These are phyloP conservation scores for Phytopythium chamaehyphon DNA, from an alignment of 352 stramenopile genomes.

Conservation along the genomic window DNA sequence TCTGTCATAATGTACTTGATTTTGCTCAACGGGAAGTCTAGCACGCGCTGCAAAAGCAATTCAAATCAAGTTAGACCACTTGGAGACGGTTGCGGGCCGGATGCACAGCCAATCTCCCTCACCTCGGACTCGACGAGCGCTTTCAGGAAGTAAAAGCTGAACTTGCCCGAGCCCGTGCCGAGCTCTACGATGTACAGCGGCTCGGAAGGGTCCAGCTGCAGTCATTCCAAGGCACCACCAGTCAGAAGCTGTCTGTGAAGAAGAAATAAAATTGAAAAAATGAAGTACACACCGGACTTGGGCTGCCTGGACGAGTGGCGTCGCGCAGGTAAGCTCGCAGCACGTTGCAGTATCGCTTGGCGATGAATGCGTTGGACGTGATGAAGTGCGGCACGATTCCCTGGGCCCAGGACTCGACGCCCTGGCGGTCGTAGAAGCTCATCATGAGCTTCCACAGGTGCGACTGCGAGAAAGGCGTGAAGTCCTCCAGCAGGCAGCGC, in stretches of 20 bases:
- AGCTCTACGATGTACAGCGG: conserved; percentile 94
- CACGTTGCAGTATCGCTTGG: conserved; percentile 82
- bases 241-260: no score
- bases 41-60: conserved; percentile 31
- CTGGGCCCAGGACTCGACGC: conserved; percentile 86
- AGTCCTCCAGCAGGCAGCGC: conserved; percentile 85
- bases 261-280: no score
- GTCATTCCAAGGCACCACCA: background rate
- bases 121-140: conserved; percentile 64
- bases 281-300: conserved; percentile 19
- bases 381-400: conserved; percentile 96
- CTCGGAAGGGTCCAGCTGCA: conserved; percentile 63
- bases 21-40: conserved; percentile 87
- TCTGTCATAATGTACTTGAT: conserved; percentile 96
- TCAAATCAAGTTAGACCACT: conserved; percentile 2
- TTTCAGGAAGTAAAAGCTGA: conserved; percentile 95
- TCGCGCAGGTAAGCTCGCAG: conserved; percentile 68
- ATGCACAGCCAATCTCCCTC: background rate
- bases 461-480: conserved; percentile 83
- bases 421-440: conserved; percentile 89
- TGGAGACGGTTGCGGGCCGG: background rate
- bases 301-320: conserved; percentile 22
- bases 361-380: conserved; percentile 95
- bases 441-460: conserved; percentile 95
- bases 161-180: conserved; percentile 91